Evolutionary conservation across 345 rosid genomes (phyloP), one percentile per base, ranked within the genome.

Genomic region (Corymbia maculata): DNA sequence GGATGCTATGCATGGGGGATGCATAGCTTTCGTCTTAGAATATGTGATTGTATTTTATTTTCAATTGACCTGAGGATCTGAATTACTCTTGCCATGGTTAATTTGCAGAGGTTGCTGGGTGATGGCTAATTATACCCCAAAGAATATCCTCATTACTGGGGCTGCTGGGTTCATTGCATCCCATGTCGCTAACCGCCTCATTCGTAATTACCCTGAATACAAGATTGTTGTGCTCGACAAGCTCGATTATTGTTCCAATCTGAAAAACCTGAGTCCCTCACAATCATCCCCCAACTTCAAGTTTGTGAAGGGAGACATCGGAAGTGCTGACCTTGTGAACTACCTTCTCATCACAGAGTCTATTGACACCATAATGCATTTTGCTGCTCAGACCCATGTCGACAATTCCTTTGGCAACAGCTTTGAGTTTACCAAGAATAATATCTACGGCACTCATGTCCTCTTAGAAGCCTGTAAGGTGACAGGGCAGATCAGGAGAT

Each of bases 371-470:
- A 97, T 97, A 57, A 97, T 96, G 99, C 99, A 96, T 90, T 96
- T 96, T 80, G 99, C 98, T 17, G 98, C 99, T 17, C 98, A 97
- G 90, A 97, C 99, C 3, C 99, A 96, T 49, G 98, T 97, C 3
- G 99, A 97, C 88, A 97, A 96, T 87, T 96, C 98, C 9, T 97
- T 97, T 52, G 99, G 99, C 26, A 97, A 97, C 92, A 95, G 98
- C 90, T 97, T 97, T 70, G 98, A 97, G 96, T 97, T 97, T 36
- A 97, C 99, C 82, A 96, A 95, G 93, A 97, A 95, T 91, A 97
- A 95, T 87, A 95, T 96, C 61, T 96, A 96, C 26, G 98, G 99
- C 9, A 96, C 99, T 84, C 99, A 95, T 89, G 99, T 96, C 26
- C 96, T 96, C 64, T 92, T 96, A 36, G 99, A 96, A 88, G 99